phyloP scores from a whole-genome alignment of 2,329 filamentous ascomycete species.

The Pestalotiopsis sp. region DNA sequence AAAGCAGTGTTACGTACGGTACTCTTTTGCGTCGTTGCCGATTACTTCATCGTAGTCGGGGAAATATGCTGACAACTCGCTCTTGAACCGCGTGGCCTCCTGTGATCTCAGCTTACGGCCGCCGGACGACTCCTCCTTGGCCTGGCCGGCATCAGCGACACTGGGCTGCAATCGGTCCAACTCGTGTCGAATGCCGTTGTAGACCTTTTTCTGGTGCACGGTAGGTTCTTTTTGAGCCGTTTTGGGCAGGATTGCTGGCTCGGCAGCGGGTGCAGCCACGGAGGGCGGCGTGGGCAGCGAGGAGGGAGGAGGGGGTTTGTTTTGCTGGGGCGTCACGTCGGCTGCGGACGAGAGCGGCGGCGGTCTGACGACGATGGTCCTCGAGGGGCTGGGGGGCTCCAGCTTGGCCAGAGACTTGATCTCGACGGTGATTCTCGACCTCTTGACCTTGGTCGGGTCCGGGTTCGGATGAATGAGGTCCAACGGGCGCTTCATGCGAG shows the following conservation, averaged over 20 bases:
- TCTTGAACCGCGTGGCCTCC: conserved; percentile 83
- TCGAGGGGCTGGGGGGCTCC: conserved; percentile 23
- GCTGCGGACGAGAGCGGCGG: conserved; percentile 14
- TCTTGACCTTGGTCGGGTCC: conserved; percentile 48
- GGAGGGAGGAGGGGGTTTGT: conserved; percentile 25
- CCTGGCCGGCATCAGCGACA: conserved; percentile 37
- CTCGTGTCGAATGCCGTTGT: conserved; percentile 63
- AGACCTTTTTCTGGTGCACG: conserved; percentile 58
- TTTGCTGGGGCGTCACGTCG: conserved; percentile 24
- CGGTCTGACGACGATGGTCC: conserved; percentile 24
- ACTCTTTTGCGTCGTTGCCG: conserved; percentile 77
- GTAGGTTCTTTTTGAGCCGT: conserved; percentile 34
- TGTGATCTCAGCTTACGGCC: conserved; percentile 81
- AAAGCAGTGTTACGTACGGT: conserved; percentile 56
- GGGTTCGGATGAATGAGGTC: conserved; percentile 45
- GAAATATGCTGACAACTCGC: conserved; percentile 88
- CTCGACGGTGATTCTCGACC: conserved; percentile 53
- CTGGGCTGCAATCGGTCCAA: conserved; percentile 55
- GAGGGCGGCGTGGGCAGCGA: conserved; percentile 22
- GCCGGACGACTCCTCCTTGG: conserved; percentile 46
- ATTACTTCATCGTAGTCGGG: conserved; percentile 93
- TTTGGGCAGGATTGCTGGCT: conserved; percentile 16
- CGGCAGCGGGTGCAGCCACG: not conserved
- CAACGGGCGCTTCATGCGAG: conserved; percentile 49
- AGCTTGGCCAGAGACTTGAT: conserved; percentile 38